Evolutionary conservation across 768 basidiomycete genomes (phyloP), one percentile per base, ranked within the genome.

Genomic region (Terana coerulea): DNA sequence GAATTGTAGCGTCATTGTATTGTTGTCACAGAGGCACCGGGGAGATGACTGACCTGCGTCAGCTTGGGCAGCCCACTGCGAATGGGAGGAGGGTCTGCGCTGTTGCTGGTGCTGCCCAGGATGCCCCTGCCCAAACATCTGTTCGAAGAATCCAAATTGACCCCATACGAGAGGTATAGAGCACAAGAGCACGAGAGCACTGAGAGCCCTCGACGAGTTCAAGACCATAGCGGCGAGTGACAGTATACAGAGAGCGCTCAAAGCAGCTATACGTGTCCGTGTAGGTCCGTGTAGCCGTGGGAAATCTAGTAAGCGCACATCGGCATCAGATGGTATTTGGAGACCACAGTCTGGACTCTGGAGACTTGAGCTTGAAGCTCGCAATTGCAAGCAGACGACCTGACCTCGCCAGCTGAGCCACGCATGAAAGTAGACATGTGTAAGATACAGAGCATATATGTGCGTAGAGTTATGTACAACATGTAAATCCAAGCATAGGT

Each of bases 101-200:
- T 76, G 74, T 39, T 76, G 75, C 49, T 73, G 75, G 45, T 77
- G 79, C 34, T 84, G 82, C 17, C 84, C 80, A 41, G 45, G 52
- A 11, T 84, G 82, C 31, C 69, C 68, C 33, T 79, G 78, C 21
- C 81, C 79, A 60, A 88, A 91, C 79, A 90, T 83, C 35, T 84
- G 80, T 54, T 86, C 81, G 61, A 91, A 91, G 67, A 89, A 87
- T 40, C 80, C 75, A 65, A 90, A 91, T 60, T 91, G 87, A n/a
- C 81, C 84, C 14, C 71, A 68, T 28, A 66, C 77, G 37, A 72
- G 40, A 21, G 71, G 67, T 14, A 68, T 55, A 17, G 75, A 58
- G 47, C 72, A 67, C 5, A 73, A 51, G 12, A 74, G 60, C 19
- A 78, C 8, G 19, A 7, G 19, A 33, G 29, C 19, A 30, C 22